Conservation (phyloP, 352 stramenopile species). For the Phytophthora parvispora region DNA sequence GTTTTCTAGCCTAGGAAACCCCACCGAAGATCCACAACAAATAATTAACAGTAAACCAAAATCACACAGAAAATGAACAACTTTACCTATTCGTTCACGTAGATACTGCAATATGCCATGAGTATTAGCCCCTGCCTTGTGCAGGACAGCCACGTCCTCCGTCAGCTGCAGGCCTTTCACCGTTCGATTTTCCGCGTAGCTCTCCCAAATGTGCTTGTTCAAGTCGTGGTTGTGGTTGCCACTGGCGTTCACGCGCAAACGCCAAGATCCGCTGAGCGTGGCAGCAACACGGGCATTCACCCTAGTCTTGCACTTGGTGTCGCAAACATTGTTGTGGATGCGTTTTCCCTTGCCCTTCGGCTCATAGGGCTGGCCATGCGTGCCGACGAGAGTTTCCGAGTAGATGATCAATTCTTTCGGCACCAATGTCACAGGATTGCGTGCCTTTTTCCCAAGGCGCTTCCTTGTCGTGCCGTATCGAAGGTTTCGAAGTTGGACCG, state of each 20-base stretch:
- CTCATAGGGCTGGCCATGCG: neutral
- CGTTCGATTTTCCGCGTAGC: neutral
- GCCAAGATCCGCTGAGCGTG: neutral
- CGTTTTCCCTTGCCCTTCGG: neutral
- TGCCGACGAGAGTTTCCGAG: conserved; percentile 4
- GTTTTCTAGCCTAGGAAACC: conserved; percentile 4
- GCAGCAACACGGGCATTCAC: neutral
- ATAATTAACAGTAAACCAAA: neutral
- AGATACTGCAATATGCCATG: neutral
- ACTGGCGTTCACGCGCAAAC: neutral
- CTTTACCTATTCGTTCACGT: conserved; percentile 3
- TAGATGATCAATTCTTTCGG: neutral
- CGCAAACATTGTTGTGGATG: neutral
- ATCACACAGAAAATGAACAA: neutral
- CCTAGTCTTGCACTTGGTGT: neutral
- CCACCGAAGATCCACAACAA: neutral
- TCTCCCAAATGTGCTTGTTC: conserved; percentile 2
- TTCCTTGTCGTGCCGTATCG: neutral
- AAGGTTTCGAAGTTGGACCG: neutral
- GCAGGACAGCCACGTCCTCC: neutral
- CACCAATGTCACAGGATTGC: neutral
- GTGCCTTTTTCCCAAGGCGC: neutral
- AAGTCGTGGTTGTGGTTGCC: conserved; percentile 6
- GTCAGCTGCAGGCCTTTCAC: neutral
- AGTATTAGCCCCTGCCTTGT: conserved; percentile 2